Evolutionary conservation across 2,329 filamentous ascomycete genomes (phyloP), one percentile per base, ranked within the genome.

Genomic region (Penicillium sp.): DNA sequence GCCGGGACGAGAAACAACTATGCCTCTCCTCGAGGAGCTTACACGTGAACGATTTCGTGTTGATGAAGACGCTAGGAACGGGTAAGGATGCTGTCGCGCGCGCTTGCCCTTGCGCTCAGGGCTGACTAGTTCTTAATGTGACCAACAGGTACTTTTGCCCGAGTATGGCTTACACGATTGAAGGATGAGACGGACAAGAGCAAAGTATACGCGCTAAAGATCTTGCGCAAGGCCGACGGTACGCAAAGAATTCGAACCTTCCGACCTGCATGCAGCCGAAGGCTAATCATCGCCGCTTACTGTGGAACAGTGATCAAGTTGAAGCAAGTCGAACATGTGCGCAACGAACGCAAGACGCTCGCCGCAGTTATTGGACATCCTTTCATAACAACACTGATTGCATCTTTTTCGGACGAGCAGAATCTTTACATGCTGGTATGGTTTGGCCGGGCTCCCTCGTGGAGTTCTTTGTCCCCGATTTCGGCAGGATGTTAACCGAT

Each of bases 271-370:
- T 56, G 30, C 49, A 51, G 46, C 38, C 26, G 46, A 19, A 14
- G 40, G 19, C 57, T 66, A 59, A 62, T 30, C 37, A 37, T 62
- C 57, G 13, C n/a, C 22, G 13, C 28, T 55, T 26, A 22, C 13
- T n/a, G 22, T 16, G 40, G 38, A 37, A 53, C 61, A 82, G 81
- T 83, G 56, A 81, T 83, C 70, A 85, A 86, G 60, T 77, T 89
- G 69, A 89, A 89, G 79, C 87, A 89, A 70, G 85, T 89, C 64
- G 87, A 89, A 76, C 87, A 89, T 76, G 86, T 89, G 52, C 84
- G 85, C 65, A 89, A 88, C 75, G 87, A 89, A 77, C 83, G 86
- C 68, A 87, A 85, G 68, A 83, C 87, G 38, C 82, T 89, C 22
- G 83, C 84, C 37, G 83, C 83, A 40, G 86, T 88, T 42, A 83